Evolutionary conservation across 1,284 basidiomycete genomes (phyloP), one percentile per base, ranked within the genome.

Genomic region (Meripilus lineatus): DNA sequence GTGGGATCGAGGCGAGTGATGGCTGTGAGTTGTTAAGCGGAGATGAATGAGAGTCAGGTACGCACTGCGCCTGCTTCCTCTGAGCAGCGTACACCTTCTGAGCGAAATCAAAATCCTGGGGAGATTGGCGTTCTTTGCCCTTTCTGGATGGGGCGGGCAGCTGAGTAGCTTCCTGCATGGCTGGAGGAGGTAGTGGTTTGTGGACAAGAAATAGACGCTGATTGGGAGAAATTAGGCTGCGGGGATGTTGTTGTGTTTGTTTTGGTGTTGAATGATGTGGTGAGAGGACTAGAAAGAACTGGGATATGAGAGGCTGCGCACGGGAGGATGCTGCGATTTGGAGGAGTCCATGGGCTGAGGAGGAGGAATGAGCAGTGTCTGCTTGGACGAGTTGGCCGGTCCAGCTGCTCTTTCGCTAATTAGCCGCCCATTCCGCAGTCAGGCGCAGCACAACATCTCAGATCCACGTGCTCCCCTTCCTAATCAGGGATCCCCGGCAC

Each of bases 61-160:
- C 76, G 41, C 48, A 86, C 84, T 65, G 68, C 40, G 82, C 82
- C 38, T 75, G 79, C 51, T 69, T 75, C 38, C 85, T 71, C 55
- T 79, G 76, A n/a, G 82, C 62, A 4, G 80, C 79, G 47, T 80
- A 71, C 32, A 89, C 67, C 50, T 71, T 74, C 58, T 85, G 77
- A 46, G 79, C 82, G 32, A 89, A 59, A 63, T 88, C 82, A 0
- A 81, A 81, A 2, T 70, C 60, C 52, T 61, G 59, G 42, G 51
- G 53, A 38, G 54, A 46, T 28, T 72, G 68, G 32, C 63, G 65
- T 47, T 69, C 65, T 52, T 64, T 68, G 43, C 58, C 58, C 44
- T 63, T 66, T 36, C 65, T 57, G 22, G 59, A 55, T 35, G 50
- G 33, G 11, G 46, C 40, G 11, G 53, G 39, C 34, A 47, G 49